Evolutionary conservation across 2,329 filamentous ascomycete genomes (phyloP).

Genomic region (Cladosporium sp.): DNA sequence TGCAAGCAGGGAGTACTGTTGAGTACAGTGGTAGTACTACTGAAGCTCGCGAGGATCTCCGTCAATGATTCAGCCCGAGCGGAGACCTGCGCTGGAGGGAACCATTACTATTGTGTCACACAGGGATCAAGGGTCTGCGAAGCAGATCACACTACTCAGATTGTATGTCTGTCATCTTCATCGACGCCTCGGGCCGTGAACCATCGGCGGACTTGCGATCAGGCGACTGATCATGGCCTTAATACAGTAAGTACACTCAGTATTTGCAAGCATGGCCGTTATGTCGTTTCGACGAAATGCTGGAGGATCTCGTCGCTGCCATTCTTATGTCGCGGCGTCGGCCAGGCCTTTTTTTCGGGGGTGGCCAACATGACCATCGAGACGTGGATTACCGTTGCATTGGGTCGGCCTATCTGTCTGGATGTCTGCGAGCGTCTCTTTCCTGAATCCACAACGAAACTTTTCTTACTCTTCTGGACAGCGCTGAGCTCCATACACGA

Average conservation of each 20-base stretch:
- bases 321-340: not conserved
- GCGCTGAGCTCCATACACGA: constrained; percentile 3
- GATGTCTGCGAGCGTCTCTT: constrained; percentile 1
- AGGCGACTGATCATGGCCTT: not conserved
- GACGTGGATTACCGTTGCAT: constrained; percentile 1
- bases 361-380: not conserved
- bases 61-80: constrained; percentile 7
- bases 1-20: not conserved
- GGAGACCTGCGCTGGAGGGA: constrained; percentile 6
- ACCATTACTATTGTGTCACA: not conserved
- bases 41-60: not conserved
- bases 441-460: not conserved
- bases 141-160: constrained; percentile 9
- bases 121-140: constrained; percentile 13
- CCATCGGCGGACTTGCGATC: not conserved
- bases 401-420: constrained; percentile 9
- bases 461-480: constrained; percentile 9
- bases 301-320: not conserved
- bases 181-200: constrained; percentile 11
- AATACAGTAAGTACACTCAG: not conserved
- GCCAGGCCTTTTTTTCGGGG: not conserved
- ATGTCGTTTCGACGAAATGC: not conserved
- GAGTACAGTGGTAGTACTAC: not conserved
- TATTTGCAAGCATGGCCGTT: not conserved
- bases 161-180: constrained; percentile 15